A percentile compares a stretch with the other conserved stretches of the same genome.
Conservation (phyloP, 1,284 basidiomycete species). For the Leucoagaricus sp. region DNA sequence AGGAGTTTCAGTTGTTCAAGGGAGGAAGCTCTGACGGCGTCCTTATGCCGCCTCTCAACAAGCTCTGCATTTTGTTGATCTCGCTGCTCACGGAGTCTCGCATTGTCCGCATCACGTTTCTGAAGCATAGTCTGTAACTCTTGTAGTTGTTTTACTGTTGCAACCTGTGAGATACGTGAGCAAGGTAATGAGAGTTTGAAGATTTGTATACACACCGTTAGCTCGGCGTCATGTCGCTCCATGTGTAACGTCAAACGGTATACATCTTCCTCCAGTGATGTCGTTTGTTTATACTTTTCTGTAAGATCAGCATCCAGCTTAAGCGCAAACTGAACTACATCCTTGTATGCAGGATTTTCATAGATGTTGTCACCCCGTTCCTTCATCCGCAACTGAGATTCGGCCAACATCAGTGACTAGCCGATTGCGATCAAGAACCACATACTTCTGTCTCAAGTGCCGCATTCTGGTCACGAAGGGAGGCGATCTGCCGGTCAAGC, state of each 20-base stretch:
- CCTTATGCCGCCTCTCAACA: slow-evolving; percentile 70
- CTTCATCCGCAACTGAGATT: slow-evolving; percentile 7
- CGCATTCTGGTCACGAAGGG: slow-evolving; percentile 7
- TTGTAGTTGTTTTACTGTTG: slow-evolving; percentile 46
- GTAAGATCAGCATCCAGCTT: slow-evolving; percentile 38
- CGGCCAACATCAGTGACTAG: neutral
- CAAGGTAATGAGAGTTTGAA: neutral
- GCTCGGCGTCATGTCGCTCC: slow-evolving; percentile 10
- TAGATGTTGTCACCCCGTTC: slow-evolving; percentile 38
- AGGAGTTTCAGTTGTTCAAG: slow-evolving; percentile 74
- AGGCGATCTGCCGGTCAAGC: slow-evolving; percentile 45
- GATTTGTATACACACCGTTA: slow-evolving; percentile 39
- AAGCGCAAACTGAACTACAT: slow-evolving; percentile 47
- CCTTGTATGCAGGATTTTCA: slow-evolving; percentile 51
- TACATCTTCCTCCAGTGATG: slow-evolving; percentile 31
- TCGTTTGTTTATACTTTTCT: slow-evolving; percentile 39
- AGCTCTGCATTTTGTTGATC: slow-evolving; percentile 79
- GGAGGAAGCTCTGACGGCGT: slow-evolving; percentile 63
- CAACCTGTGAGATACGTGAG: slow-evolving; percentile 37
- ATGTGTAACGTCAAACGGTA: slow-evolving; percentile 10
- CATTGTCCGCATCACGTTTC: slow-evolving; percentile 75
- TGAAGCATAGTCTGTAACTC: slow-evolving; percentile 58
- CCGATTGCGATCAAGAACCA: neutral
- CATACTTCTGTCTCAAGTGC: slow-evolving; percentile 8
- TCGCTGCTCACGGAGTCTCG: slow-evolving; percentile 78